A percentile compares a stretch with the other conserved stretches of the same genome.
Evolutionary conservation across 1,284 basidiomycete genomes (phyloP).

Genomic region (Puccinia novopanici): DNA sequence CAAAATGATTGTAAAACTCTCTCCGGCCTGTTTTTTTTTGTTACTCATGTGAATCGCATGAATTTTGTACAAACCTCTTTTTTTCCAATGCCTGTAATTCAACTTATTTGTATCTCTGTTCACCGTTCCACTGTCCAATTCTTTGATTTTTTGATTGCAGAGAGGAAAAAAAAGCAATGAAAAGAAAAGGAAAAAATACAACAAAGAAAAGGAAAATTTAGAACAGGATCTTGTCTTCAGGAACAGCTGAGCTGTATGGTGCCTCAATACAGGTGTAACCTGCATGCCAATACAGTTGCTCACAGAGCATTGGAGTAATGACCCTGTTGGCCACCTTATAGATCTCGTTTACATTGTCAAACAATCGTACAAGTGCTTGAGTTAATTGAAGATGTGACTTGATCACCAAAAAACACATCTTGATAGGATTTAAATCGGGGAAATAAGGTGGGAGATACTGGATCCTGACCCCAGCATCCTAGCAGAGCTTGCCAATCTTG

Average conservation of each 20-base stretch:
- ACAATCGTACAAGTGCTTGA: neutral
- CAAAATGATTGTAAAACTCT: too few relatives aligned
- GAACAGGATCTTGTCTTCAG: too few relatives aligned
- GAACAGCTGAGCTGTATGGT: neutral
- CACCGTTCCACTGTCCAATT: too few relatives aligned
- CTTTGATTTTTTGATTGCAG: too few relatives aligned
- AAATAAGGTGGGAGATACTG: conserved; percentile 9
- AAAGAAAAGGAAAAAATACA: too few relatives aligned
- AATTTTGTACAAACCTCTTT: too few relatives aligned
- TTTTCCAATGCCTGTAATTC: too few relatives aligned
- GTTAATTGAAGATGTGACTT: neutral
- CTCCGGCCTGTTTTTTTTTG: too few relatives aligned
- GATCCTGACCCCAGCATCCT: neutral
- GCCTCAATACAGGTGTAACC: neutral
- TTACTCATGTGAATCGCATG: too few relatives aligned
- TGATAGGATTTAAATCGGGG: neutral
- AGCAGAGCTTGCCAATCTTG: neutral
- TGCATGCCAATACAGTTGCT: neutral
- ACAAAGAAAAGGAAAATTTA: too few relatives aligned
- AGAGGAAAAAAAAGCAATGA: too few relatives aligned
- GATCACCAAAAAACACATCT: neutral
- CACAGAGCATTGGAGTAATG: neutral
- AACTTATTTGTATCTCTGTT: too few relatives aligned
- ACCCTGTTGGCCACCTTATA: neutral
- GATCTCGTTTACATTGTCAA: neutral